phyloP scores from a whole-genome alignment of 176 grass and related monocot species.

The Hordeum marinum region DNA sequence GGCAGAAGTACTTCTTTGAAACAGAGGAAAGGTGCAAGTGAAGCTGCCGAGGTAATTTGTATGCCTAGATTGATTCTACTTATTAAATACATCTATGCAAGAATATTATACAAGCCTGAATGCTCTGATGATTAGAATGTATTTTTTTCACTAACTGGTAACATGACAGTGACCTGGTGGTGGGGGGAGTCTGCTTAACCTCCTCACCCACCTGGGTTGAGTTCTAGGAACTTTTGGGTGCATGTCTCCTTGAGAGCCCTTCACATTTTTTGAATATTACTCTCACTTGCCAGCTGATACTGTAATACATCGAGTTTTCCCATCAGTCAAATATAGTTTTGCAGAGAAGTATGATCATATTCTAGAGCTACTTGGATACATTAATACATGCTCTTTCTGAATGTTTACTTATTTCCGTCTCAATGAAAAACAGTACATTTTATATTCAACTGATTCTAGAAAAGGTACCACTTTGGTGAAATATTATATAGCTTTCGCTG shows the following conservation, averaged over 20 bases:
- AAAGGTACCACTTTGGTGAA: slow-evolving; percentile 4
- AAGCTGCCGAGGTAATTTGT: slow-evolving; percentile 72
- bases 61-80: not conserved
- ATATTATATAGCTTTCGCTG: not conserved
- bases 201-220: not conserved
- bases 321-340: not conserved
- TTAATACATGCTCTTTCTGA: not conserved
- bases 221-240: not conserved
- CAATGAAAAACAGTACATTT: not conserved
- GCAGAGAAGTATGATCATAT: not conserved
- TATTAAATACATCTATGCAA: not conserved
- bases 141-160: not conserved
- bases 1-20: slow-evolving; percentile 82
- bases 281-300: not conserved
- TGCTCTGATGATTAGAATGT: not conserved
- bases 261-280: not conserved
- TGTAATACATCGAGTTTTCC: not conserved
- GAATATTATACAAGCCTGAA: not conserved
- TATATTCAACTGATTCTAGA: not conserved
- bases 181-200: not conserved
- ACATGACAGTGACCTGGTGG: not conserved
- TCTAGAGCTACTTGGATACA: not conserved
- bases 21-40: slow-evolving; percentile 79
- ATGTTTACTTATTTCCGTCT: not conserved
- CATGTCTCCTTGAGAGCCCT: not conserved